Evolutionary conservation across 306 rosid species (phyloP).

Genomic region (Malus domestica): ASM211411v1 NC_041792.1:25837907-25838406

Average conservation of each 20-base stretch:
- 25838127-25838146: neutral
- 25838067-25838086: conserved; percentile 23
- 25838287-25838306: no score
- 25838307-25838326: no score
- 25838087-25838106: conserved; percentile 10
- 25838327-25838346: no score
- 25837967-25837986: neutral
- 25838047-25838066: conserved; percentile 86
- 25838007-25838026: conserved; percentile 83
- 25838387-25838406: no score
- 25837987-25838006: conserved; percentile 46
- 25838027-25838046: conserved; percentile 45
- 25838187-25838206: neutral
- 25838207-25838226: neutral
- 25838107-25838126: neutral
- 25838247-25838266: neutral
- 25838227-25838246: neutral
- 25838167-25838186: neutral
- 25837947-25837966: neutral
- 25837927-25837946: neutral
- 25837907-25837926: neutral
- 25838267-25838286: no score
- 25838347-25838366: no score
- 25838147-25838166: neutral
- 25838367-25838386: no score